A percentile compares a stretch with the other conserved stretches of the same genome.
phyloP scores from a whole-genome alignment of 176 grass and related monocot species.

The Neostapfia colusana region DNA sequence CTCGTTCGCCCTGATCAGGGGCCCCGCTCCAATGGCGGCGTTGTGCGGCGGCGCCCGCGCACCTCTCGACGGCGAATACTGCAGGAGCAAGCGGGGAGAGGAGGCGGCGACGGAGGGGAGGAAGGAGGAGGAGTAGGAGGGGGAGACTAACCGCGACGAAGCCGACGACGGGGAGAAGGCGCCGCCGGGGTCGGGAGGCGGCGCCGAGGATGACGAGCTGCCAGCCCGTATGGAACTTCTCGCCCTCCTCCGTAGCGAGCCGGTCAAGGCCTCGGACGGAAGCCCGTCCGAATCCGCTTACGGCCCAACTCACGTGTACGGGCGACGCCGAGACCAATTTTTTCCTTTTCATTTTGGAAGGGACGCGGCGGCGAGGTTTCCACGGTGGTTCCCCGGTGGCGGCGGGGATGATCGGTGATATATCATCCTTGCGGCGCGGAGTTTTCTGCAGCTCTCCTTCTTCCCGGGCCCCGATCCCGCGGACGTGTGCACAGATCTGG shows the following conservation, averaged over 20 bases:
- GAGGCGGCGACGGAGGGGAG: not conserved
- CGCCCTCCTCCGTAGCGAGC: not conserved
- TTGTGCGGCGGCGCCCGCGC: not conserved
- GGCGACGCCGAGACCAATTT: no score
- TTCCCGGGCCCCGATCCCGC: no score
- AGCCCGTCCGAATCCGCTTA: not conserved
- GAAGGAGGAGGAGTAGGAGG: not conserved
- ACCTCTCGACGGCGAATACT: not conserved
- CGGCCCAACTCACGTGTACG: constrained; percentile 7
- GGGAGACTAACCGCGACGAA: constrained; percentile 7
- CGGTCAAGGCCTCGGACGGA: not conserved
- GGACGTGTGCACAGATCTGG: no score
- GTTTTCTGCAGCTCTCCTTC: no score
- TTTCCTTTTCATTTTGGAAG: not conserved
- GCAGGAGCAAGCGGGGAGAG: not conserved
- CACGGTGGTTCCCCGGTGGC: no score
- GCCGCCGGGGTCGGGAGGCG: constrained; percentile 21
- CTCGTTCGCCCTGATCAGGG: not conserved
- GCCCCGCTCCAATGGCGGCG: not conserved
- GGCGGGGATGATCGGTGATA: no score
- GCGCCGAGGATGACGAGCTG: not conserved
- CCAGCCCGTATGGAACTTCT: not conserved
- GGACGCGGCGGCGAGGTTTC: not conserved
- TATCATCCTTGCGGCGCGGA: no score
- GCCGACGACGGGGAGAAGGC: constrained; percentile 4